Base-by-base conservation (phyloP, 208 protist genomes). In the Leishmania gerbilli region DNA sequence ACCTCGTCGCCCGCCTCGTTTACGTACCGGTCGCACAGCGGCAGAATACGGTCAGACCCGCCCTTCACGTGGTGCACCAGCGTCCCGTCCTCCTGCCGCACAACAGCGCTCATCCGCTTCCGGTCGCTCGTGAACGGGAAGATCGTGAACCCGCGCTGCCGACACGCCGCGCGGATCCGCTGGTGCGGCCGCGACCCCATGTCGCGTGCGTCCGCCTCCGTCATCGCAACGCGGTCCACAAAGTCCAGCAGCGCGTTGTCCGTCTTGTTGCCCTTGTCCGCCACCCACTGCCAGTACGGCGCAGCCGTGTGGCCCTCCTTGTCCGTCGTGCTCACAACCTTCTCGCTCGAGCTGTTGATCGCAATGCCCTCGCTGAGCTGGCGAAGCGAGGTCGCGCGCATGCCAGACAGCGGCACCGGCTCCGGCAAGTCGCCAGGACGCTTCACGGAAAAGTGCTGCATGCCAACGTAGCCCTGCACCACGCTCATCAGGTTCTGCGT, bases 401-500 rank as follows among this genome's bases (percentile, higher is more conserved):
- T 27, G 19, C 77, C 79, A 27, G 8, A 71, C 11, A 90, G 80
- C 24, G 74, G 65, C 40, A 95, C 79, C 9, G 78, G 75, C 60
- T 91, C 76, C 15, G 87, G 89, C 1, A 89, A 27, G 71, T 95
- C 90, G n/a, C 91, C 92, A 47, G 89, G 89, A 34, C 87, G 85
- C 4, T 80, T 79, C n/a, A 96, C 81, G 31, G 21, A 34, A 56
- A 95, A 91, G 69, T 87, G 86, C 37, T 84, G 71, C 77, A 91
- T 93, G 71, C 81, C 93, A 76, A 96, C 65, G 76, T 90, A 95
- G n/a, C 89, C 95, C 79, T 95, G 82, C 62, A 98, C 95, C 15
- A 99, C 98, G 74, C 94, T 99, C 99, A 99, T 99, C 71, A 91
- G 27, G 88, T 99, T 99, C 84, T 96, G 91, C 31, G 99, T 99